Evolutionary conservation across 129 eudicot genomes (phyloP), one percentile per base, ranked within the genome.

Genomic region (Apium graveolens): DNA sequence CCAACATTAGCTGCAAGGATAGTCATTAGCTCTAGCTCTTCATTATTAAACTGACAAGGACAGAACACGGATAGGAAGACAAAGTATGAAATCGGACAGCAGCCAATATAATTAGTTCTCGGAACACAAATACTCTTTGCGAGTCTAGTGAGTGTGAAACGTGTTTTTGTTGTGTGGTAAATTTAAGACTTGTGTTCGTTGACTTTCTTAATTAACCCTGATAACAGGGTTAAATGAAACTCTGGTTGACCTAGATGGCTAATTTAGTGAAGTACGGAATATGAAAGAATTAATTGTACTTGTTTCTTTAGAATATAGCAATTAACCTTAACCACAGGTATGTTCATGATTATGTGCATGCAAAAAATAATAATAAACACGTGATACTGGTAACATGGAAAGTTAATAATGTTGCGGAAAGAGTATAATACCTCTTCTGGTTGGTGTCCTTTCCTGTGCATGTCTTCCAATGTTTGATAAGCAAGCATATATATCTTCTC

Each of bases 381-480:
- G 24, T 63, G 34, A 18, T n/a, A 57, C 32, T n/a, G 32, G 16
- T n/a, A 57, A 55, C 26, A 46, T 45, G 11, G 53, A n/a, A n/a
- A 66, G 20, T 60, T 39, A 55, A 11, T 41, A 13, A 42, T 46
- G 41, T 57, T 57, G 37, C 32, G 9, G 9, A 65, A 65, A 16
- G 5, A 17, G 82, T 5, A 77, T 32, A 72, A 34, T 89, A 93
- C 98, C 90, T 93, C 97, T 26, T 83, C 91, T 35, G 88, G 90
- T 74, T 82, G 96, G 80, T 93, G 89, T 80, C 96, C 97, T 91
- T 91, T 91, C 46, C 55, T 87, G 76, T 89, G 93, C 98, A 93
- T 93, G 83, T 93, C 98, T 84, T 88, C 90, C 96, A 93, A 80
- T 62, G 93, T 91, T 71, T 91, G 86, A 77, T 89, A 91, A 38